Evolutionary conservation across 2,329 filamentous ascomycete genomes (phyloP).

Genomic region (Teratosphaeria destructans): DNA sequence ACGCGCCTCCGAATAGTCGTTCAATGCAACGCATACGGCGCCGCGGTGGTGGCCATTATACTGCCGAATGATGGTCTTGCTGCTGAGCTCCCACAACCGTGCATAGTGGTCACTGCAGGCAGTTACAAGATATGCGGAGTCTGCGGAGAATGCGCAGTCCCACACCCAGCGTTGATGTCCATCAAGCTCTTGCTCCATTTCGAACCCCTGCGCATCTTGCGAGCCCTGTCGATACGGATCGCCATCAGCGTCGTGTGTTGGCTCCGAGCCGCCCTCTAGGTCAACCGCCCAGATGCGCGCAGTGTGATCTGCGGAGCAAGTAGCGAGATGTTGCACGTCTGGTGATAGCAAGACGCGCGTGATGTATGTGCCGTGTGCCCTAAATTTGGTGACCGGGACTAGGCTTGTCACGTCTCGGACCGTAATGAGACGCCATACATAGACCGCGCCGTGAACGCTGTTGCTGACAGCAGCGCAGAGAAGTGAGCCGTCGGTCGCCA

Average conservation of each 20-base stretch:
- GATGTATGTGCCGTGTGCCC: constrained; percentile 84
- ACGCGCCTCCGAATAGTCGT: constrained; percentile 46
- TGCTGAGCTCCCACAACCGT: constrained; percentile 76
- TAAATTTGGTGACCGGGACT: constrained; percentile 78
- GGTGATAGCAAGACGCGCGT: constrained; percentile 84
- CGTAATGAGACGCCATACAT: constrained; percentile 90
- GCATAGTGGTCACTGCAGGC: constrained; percentile 92
- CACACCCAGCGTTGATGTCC: constrained; percentile 95
- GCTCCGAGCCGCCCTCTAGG: constrained; percentile 27
- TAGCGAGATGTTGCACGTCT: constrained; percentile 87
- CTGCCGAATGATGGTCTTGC: constrained; percentile 82
- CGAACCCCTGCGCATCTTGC: constrained; percentile 49
- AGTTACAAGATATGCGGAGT: constrained; percentile 85
- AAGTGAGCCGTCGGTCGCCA: constrained; percentile 85
- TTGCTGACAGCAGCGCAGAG: constrained; percentile 74
- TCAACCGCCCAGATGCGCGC: constrained; percentile 96
- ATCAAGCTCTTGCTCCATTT: constrained; percentile 74
- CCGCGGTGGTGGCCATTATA: constrained; percentile 92
- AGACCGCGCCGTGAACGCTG: constrained; percentile 82
- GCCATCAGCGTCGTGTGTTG: background rate
- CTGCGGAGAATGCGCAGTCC: constrained; percentile 92
- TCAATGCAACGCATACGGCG: constrained; percentile 83
- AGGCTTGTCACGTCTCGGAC: constrained; percentile 72
- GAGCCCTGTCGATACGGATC: constrained; percentile 20
- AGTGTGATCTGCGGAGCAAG: constrained; percentile 86